A percentile compares a stretch with the other conserved stretches of the same genome.
Conservation (phyloP, 768 basidiomycete genomes). For the Scleroderma bovista region DNA sequence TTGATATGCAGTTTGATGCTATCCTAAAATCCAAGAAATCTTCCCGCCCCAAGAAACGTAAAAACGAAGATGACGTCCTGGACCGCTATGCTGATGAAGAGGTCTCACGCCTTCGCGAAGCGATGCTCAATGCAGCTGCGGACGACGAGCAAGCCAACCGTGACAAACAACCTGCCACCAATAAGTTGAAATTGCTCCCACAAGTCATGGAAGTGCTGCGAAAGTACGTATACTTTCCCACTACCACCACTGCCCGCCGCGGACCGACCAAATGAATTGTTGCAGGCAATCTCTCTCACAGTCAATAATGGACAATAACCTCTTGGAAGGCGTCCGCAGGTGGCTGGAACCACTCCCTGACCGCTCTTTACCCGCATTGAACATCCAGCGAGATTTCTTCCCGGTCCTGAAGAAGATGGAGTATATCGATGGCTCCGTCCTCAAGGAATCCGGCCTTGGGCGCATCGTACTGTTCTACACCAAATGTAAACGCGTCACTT, state of each 20-base stretch:
- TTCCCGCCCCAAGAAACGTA: conserved; percentile 57
- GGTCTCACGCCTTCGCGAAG: conserved; percentile 80
- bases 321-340: conserved; percentile 79
- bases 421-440: conserved; percentile 82
- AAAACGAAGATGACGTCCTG: conserved; percentile 75
- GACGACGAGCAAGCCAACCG: conserved; percentile 78
- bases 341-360: conserved; percentile 97
- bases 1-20: conserved; percentile 83
- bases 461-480: conserved; percentile 93
- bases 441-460: conserved; percentile 89
- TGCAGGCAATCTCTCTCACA: conserved; percentile 78
- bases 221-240: conserved; percentile 51
- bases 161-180: conserved; percentile 74
- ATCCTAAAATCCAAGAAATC: conserved; percentile 79
- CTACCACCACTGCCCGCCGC: background rate
- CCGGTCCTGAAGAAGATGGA: conserved; percentile 81
- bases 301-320: conserved; percentile 92
- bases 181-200: conserved; percentile 80
- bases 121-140: conserved; percentile 83
- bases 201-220: conserved; percentile 90
- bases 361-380: conserved; percentile 87
- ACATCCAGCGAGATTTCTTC: conserved; percentile 93
- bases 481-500: conserved; percentile 84
- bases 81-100: conserved; percentile 89
- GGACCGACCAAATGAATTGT: background rate